Conservation (phyloP, 2,329 filamentous ascomycete species). For the Didymella keratinophila region DNA sequence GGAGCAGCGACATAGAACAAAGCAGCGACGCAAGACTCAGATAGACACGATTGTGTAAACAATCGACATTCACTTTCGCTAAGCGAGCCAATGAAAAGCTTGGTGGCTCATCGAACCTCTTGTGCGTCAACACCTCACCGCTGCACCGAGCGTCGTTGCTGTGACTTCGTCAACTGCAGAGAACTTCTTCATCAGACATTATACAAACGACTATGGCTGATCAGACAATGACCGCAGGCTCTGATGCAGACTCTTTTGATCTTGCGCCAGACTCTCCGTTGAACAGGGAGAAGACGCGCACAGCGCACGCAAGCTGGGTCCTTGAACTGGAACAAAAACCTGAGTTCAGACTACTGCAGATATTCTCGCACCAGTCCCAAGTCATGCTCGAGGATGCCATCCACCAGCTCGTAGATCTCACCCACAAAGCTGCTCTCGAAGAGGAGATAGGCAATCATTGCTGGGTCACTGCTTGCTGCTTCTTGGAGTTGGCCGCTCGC, state of each 20-base stretch:
- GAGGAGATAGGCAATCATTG: slow-evolving; percentile 16
- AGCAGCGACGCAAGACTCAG: not conserved
- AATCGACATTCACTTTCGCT: slow-evolving; percentile 5
- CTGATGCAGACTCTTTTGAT: slow-evolving; percentile 8
- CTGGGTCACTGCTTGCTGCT: slow-evolving; percentile 18
- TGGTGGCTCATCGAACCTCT: not conserved
- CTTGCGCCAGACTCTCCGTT: slow-evolving; percentile 7
- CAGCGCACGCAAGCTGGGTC: slow-evolving; percentile 6
- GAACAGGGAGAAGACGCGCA: slow-evolving; percentile 10
- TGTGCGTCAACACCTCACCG: not conserved
- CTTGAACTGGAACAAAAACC: slow-evolving; percentile 10
- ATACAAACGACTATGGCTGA: not conserved
- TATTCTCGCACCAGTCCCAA: not conserved
- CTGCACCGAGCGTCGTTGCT: not conserved
- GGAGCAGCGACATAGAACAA: too few species aligned
- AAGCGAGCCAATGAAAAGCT: slow-evolving; percentile 11
- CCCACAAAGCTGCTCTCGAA: slow-evolving; percentile 1
- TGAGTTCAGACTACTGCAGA: slow-evolving; percentile 4
- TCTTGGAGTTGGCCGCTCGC: slow-evolving; percentile 13
- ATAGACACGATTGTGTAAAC: too few species aligned
- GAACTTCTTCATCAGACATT: not conserved
- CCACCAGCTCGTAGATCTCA: slow-evolving; percentile 7
- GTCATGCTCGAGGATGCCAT: not conserved
- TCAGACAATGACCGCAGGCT: not conserved
- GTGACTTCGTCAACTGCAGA: too few species aligned